Evolutionary conservation across 306 rosid genomes (phyloP).

Genomic region (Begonia masoniana): DNA sequence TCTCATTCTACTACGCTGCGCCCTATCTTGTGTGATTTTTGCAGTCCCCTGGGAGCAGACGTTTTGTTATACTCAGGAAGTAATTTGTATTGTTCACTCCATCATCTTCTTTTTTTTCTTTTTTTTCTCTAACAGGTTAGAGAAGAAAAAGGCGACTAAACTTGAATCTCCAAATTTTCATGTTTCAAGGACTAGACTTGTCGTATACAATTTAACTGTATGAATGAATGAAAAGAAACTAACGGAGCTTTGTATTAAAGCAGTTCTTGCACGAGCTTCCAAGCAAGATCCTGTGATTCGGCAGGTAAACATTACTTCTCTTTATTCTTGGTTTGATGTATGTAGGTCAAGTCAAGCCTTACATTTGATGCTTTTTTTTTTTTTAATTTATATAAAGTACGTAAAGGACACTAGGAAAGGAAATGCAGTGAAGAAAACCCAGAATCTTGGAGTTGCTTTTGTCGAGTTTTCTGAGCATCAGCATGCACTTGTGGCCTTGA

Average conservation of each 20-base stretch:
- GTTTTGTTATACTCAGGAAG: too few relatives aligned
- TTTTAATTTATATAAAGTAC: constrained; percentile 50
- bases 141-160: constrained; percentile 57
- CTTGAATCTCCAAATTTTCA: constrained; percentile 96
- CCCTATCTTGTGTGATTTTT: background rate
- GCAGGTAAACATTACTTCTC: constrained; percentile 47
- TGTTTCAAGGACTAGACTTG: constrained; percentile 71
- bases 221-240: constrained; percentile 71
- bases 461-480: constrained; percentile 91
- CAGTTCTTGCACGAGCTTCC: constrained; percentile 76
- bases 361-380: background rate
- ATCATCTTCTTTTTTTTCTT: background rate
- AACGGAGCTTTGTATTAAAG: constrained; percentile 70
- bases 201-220: constrained; percentile 74
- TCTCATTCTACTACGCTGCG: too few relatives aligned
- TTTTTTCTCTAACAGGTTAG: constrained; percentile 37
- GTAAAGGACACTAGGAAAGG: constrained; percentile 77
- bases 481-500: constrained; percentile 88
- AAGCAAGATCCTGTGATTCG: constrained; percentile 76
- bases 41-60: too few relatives aligned
- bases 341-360: background rate
- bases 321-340: background rate
- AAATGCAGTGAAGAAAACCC: constrained; percentile 32
- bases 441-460: constrained; percentile 90
- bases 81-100: background rate